Evolutionary conservation across 768 basidiomycete species (phyloP).

Genomic region (Scleroderma bovista): DNA sequence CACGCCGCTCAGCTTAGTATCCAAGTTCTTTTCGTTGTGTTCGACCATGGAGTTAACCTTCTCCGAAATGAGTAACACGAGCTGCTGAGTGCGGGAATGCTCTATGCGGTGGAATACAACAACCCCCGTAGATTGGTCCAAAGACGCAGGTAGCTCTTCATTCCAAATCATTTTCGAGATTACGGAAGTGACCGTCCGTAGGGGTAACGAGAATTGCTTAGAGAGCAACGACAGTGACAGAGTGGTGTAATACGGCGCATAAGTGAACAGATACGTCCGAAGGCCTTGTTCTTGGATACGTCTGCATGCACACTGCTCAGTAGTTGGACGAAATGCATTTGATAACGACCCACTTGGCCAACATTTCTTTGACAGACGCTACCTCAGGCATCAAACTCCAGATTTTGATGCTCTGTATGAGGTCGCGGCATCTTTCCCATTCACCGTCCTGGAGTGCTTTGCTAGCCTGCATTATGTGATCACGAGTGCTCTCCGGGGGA

Average conservation of each 20-base stretch:
- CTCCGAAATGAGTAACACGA: constrained; percentile 87
- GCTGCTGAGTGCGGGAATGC: constrained; percentile 79
- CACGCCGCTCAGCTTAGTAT: constrained; percentile 71
- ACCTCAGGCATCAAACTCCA: constrained; percentile 96
- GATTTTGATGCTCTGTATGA: constrained; percentile 94
- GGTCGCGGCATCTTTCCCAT: constrained; percentile 92
- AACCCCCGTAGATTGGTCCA: constrained; percentile 87
- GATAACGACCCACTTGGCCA: constrained; percentile 63
- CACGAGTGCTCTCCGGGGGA: constrained; percentile 96
- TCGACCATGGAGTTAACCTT: constrained; percentile 83
- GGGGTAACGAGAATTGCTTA: constrained; percentile 78
- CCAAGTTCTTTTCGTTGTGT: constrained; percentile 86
- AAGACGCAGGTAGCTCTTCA: constrained; percentile 88
- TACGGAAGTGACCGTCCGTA: constrained; percentile 70
- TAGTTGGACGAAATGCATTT: constrained; percentile 1
- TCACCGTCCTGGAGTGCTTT: constrained; percentile 95
- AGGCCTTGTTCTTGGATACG: constrained; percentile 98
- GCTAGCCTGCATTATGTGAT: constrained; percentile 99
- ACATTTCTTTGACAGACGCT: constrained; percentile 85
- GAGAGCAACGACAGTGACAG: constrained; percentile 86
- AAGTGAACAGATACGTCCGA: constrained; percentile 97
- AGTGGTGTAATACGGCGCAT: constrained; percentile 84
- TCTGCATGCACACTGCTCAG: constrained; percentile 35
- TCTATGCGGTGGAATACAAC: constrained; percentile 93
- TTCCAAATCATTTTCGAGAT: constrained; percentile 99